A percentile compares a stretch with the other conserved stretches of the same genome.
Evolutionary conservation across 2,329 filamentous ascomycete species (phyloP).

Genomic region (Raffaelea arxii): DNA sequence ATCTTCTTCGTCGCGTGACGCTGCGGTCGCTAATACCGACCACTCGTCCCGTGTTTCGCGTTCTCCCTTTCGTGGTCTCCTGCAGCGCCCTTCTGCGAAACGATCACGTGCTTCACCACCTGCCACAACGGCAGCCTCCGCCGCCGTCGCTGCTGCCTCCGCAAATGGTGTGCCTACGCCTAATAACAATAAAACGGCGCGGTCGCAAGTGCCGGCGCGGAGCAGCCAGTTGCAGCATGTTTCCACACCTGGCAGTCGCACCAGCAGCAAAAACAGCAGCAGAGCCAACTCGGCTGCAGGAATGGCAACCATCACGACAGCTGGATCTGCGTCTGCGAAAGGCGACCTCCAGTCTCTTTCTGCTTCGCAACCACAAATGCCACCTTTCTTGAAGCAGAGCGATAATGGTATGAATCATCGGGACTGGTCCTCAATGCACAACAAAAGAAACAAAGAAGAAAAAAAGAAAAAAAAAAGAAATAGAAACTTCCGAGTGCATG

Average conservation of each 20-base stretch:
- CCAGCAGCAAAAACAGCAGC: background rate
- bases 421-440: no score
- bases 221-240: constrained; percentile 1
- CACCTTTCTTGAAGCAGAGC: constrained; percentile 8
- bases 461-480: no score
- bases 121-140: constrained; percentile 7
- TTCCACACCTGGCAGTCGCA: background rate
- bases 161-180: no score
- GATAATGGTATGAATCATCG: constrained; percentile 40
- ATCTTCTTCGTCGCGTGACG: no score
- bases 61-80: constrained; percentile 19
- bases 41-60: constrained; percentile 5
- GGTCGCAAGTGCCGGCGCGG: constrained; percentile 7
- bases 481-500: no score
- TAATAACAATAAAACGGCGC: no score
- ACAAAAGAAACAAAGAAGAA: no score
- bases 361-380: constrained; percentile 18
- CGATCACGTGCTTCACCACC: constrained; percentile 19
- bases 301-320: background rate
- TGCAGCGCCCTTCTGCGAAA: constrained; percentile 20
- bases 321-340: background rate
- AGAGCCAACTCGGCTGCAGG: background rate
- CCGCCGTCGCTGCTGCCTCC: background rate
- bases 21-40: no score
- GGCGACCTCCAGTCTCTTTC: constrained; percentile 1